phyloP scores from a whole-genome alignment of 352 stramenopile genomes.

The Globisporangium recalcitrans region DNA sequence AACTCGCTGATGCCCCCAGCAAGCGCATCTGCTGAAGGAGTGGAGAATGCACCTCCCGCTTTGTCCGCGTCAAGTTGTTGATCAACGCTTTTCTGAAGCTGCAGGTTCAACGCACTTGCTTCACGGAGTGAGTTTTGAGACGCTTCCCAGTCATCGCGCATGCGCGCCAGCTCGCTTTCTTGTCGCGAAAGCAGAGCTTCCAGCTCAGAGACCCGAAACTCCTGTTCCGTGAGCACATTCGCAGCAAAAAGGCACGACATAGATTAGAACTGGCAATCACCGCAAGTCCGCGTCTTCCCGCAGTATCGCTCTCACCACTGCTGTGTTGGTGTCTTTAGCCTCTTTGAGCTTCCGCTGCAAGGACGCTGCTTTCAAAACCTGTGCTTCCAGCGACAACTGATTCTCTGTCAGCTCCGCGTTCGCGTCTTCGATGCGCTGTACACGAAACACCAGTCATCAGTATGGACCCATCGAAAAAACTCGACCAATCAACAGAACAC shows the following conservation, averaged over 20 bases:
- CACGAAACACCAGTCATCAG: neutral
- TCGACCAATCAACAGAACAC: conserved; percentile 12
- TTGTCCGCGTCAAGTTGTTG: conserved; percentile 17
- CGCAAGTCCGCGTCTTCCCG: no score
- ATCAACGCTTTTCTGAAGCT: conserved; percentile 44
- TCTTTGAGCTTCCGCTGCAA: conserved; percentile 65
- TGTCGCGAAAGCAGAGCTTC: conserved; percentile 33
- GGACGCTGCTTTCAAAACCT: conserved; percentile 35
- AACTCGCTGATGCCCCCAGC: conserved; percentile 46
- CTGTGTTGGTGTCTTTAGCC: conserved; percentile 59
- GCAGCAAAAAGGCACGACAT: no score
- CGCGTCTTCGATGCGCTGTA: conserved; percentile 45
- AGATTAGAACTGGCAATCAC: neutral
- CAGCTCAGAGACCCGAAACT: conserved; percentile 59
- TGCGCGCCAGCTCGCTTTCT: conserved; percentile 23
- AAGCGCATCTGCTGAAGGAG: conserved; percentile 10
- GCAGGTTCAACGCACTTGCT: conserved; percentile 31
- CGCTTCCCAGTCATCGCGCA: conserved; percentile 26
- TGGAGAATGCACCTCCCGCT: neutral
- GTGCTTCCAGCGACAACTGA: conserved; percentile 45
- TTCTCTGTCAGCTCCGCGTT: conserved; percentile 53
- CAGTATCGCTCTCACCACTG: conserved; percentile 31
- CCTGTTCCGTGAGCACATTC: conserved; percentile 20
- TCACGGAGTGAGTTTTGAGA: conserved; percentile 31
- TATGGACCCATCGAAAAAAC: no score